phyloP scores from a whole-genome alignment of 192 early-diverging fungal species.

The Coemansia erecta region DNA sequence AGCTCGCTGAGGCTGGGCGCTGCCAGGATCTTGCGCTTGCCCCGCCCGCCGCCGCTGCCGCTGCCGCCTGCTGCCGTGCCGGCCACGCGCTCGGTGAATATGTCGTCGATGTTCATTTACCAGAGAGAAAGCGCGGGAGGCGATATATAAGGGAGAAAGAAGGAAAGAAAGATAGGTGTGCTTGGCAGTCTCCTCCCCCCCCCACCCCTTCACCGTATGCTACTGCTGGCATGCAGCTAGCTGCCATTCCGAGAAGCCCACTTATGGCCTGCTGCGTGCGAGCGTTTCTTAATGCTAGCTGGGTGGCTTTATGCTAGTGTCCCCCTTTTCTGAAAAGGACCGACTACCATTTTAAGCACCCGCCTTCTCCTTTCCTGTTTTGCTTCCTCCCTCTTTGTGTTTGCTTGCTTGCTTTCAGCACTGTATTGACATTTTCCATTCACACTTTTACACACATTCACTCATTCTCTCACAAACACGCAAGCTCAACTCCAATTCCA shows the following conservation, averaged over 20 bases:
- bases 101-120: slow-evolving; percentile 53
- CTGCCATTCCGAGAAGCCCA: too few species aligned
- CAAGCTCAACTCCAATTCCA: too few species aligned
- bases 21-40: slow-evolving; percentile 33
- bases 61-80: slow-evolving; percentile 13
- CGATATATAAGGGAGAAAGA: not conserved
- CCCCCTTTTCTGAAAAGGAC: too few species aligned
- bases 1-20: slow-evolving; percentile 39
- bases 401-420: not conserved
- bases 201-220: too few species aligned
- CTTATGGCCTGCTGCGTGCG: too few species aligned
- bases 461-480: not conserved
- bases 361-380: not conserved
- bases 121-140: too few species aligned
- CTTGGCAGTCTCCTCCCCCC: too few species aligned
- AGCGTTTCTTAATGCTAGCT: too few species aligned
- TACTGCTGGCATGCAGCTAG: too few species aligned
- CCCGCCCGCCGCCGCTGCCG: slow-evolving; percentile 18
- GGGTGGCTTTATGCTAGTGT: too few species aligned
- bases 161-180: not conserved
- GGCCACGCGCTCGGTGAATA: slow-evolving; percentile 41
- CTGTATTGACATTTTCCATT: too few species aligned
- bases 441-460: not conserved
- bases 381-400: not conserved
- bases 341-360: too few species aligned